phyloP scores from a whole-genome alignment of 345 rosid species.

The Bruguiera parviflora region DNA sequence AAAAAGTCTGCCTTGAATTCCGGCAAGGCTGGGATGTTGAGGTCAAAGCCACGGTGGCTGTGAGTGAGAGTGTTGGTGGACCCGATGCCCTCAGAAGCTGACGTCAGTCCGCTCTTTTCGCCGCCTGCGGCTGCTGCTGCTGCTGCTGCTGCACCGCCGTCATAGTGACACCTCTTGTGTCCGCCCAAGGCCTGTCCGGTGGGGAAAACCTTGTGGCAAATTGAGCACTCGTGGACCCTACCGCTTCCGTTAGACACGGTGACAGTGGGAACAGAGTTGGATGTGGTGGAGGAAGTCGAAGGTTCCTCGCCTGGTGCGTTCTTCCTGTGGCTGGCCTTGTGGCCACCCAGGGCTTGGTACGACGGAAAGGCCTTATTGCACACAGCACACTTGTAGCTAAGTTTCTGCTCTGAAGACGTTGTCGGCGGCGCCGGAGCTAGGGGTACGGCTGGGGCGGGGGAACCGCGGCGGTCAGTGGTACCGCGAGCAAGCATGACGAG shows the following conservation, averaged over 20 bases:
- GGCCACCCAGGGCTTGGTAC: slow-evolving; percentile 31
- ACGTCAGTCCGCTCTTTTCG: slow-evolving; percentile 18
- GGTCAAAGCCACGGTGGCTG: slow-evolving; percentile 21
- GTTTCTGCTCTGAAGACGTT: slow-evolving; percentile 2
- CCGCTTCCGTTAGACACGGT: slow-evolving; percentile 8
- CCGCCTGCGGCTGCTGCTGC: slow-evolving; percentile 9
- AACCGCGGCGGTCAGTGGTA: not conserved
- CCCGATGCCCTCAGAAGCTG: slow-evolving; percentile 22
- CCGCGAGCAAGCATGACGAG: slow-evolving; percentile 44
- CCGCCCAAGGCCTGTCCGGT: slow-evolving; percentile 54
- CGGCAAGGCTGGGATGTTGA: slow-evolving; percentile 33
- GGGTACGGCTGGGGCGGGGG: not conserved
- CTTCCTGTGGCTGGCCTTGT: slow-evolving; percentile 32
- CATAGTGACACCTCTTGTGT: slow-evolving; percentile 40
- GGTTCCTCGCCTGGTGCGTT: slow-evolving; percentile 11
- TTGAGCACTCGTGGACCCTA: slow-evolving; percentile 25
- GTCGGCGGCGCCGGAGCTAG: not conserved
- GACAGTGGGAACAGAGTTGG: not conserved
- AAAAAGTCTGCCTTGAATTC: slow-evolving; percentile 18
- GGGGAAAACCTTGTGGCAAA: slow-evolving; percentile 25
- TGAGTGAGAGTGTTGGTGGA: slow-evolving; percentile 13
- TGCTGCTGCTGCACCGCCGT: slow-evolving; percentile 17
- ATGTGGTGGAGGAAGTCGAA: slow-evolving; percentile 7
- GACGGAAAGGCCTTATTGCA: slow-evolving; percentile 26
- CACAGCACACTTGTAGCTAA: slow-evolving; percentile 19